Conservation (phyloP, 805 yeast species). For the Lipomyces anomalus region DNA sequence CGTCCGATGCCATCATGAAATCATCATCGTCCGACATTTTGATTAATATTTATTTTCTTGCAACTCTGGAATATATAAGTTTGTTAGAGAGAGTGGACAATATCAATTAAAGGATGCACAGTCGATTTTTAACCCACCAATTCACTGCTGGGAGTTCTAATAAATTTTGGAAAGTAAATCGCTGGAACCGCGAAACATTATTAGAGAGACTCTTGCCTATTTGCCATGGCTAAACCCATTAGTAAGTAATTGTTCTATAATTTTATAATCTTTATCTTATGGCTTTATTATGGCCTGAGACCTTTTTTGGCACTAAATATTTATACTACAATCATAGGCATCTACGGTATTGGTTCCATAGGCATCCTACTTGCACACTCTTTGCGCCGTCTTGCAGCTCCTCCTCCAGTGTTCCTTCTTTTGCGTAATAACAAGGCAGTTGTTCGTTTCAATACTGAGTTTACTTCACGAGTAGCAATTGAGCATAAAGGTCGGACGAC, state of each 20-base stretch:
- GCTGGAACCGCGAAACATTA: too few species aligned
- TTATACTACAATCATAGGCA: background rate
- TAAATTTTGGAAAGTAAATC: too few species aligned
- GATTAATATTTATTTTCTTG: background rate
- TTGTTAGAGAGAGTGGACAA: too few species aligned
- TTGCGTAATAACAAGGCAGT: slow-evolving; percentile 3
- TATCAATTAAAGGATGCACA: too few species aligned
- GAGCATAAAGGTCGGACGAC: background rate
- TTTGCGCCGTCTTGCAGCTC: background rate
- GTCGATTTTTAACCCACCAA: too few species aligned
- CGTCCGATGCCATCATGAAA: slow-evolving; percentile 37
- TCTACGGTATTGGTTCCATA: slow-evolving; percentile 13
- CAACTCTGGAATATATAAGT: background rate
- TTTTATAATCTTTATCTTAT: too few species aligned
- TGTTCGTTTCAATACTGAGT: background rate
- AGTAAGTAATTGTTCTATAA: too few species aligned
- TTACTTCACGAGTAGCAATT: background rate
- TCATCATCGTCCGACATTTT: slow-evolving; percentile 37
- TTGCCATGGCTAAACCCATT: too few species aligned
- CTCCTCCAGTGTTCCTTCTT: slow-evolving; percentile 3
- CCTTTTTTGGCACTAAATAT: too few species aligned
- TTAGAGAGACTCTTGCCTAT: too few species aligned
- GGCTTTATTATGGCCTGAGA: too few species aligned
- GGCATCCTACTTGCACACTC: slow-evolving; percentile 10
- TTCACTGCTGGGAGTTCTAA: too few species aligned